Base-by-base conservation (phyloP, 2,329 filamentous ascomycete genomes). In the Ophiostoma himal-ulmi region DNA sequence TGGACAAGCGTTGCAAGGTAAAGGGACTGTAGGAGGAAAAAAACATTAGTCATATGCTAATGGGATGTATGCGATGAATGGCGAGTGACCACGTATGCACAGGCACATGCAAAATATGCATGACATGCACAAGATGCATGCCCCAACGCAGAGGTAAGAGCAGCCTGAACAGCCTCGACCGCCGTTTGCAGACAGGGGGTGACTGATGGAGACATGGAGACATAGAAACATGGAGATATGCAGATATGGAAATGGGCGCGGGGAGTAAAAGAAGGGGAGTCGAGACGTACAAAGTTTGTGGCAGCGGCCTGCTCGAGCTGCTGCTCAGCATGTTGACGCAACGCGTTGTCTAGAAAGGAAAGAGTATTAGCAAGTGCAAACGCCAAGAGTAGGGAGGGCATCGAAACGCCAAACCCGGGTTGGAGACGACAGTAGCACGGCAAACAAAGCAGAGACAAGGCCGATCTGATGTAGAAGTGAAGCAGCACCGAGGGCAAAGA, bases 1-100 rank as follows among this genome's bases (percentile, higher is more conserved):
- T 92, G 91, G 75, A 95, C 94, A 78, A 99, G 91, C 74, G 93
- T 95, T 75, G 90, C 89, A 75, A 98, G 89, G 83, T 99, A 99
- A 81, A 91, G 88, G 77, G 95, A 90, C 95, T 97, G 72, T 34
- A 68, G 69, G 52, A 37, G n/a, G 1, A 57, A 52, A 44, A 26
- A 57, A 52, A 44, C 20, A 69, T 72, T 69, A 72, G 71, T 13
- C 60, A 52, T n/a, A 6, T 10, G 48, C 6, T 39, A 10, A 57
- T 14, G 6, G 41, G 14, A 30, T 17, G 54, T 11, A 10, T 26
- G 22, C 4, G 10, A 34, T 26, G 22, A 13, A 34, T 62, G 26
- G 11, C 54, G 6, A 39, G n/a, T n/a, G 36, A 39, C 34, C 34
- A 39, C 36, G 17, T 22, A 65, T 65, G 62, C 62, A 37, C 20